Conservation (phyloP, 768 basidiomycete genomes). For the Lactifluus rugatus region DNA sequence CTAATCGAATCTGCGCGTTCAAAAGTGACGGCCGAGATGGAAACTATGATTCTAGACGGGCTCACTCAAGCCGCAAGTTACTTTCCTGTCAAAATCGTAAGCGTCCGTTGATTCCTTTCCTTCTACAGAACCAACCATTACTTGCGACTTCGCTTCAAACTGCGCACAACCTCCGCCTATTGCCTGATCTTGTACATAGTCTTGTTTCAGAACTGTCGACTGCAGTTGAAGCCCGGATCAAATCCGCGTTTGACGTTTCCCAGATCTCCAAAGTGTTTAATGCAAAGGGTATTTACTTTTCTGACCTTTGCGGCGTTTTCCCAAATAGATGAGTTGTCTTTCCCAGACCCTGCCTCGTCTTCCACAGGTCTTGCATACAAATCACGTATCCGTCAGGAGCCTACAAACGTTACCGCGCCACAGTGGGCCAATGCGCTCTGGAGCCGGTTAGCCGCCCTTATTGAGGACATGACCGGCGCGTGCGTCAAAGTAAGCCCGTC, state of each 20-base stretch:
- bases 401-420: constrained; percentile 77
- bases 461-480: constrained; percentile 82
- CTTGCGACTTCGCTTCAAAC: constrained; percentile 93
- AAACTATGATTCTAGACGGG: constrained; percentile 77
- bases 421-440: constrained; percentile 81
- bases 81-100: background rate
- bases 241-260: constrained; percentile 74
- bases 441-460: constrained; percentile 67
- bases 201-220: constrained; percentile 74
- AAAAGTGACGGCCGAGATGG: constrained; percentile 78
- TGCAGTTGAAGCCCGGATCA: constrained; percentile 74
- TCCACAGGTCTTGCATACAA: constrained; percentile 52
- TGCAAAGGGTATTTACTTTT: constrained; percentile 49
- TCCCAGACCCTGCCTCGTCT: constrained; percentile 21
- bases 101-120: constrained; percentile 3
- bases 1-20: constrained; percentile 63
- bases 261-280: constrained; percentile 79
- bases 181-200: constrained; percentile 74
- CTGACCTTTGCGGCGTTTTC: background rate
- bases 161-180: constrained; percentile 80
- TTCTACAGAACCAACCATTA: constrained; percentile 70
- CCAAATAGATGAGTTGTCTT: constrained; percentile 19
- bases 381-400: constrained; percentile 82
- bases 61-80: constrained; percentile 60
- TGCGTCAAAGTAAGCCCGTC: constrained; percentile 65